Evolutionary conservation across 306 rosid genomes (phyloP).

Genomic region (cucumber (Cucumis sativus)): DNA sequence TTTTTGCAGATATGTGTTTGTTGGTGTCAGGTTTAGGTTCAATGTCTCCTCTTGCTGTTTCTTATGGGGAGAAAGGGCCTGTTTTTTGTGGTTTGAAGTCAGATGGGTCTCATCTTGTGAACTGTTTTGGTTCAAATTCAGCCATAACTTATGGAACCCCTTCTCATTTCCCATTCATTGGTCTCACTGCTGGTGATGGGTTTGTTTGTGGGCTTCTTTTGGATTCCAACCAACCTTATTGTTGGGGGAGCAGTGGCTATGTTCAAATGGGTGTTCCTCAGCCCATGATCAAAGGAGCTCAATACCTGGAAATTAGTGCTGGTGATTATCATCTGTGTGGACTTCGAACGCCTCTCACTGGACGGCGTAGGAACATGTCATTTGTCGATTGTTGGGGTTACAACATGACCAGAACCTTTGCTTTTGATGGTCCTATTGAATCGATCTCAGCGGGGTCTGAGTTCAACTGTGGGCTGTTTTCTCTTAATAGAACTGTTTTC

Average conservation of each 20-base stretch:
- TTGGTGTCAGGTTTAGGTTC: conserved; percentile 68
- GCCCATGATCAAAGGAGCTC: conserved; percentile 52
- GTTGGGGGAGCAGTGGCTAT: conserved; percentile 78
- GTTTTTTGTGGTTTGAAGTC: conserved; percentile 64
- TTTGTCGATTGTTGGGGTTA: conserved; percentile 94
- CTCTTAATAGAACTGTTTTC: conserved; percentile 68
- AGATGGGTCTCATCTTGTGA: conserved; percentile 82
- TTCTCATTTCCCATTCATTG: conserved; percentile 43
- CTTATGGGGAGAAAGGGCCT: conserved; percentile 83
- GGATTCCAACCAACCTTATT: conserved; percentile 72
- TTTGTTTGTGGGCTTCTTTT: conserved; percentile 83
- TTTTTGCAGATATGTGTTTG: conserved; percentile 33
- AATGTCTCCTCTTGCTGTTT: conserved; percentile 75
- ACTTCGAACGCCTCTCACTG: conserved; percentile 44
- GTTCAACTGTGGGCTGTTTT: conserved; percentile 74
- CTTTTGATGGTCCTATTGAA: conserved; percentile 59
- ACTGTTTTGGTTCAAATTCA: conserved; percentile 67
- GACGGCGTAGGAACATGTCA: conserved; percentile 43
- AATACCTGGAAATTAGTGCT: conserved; percentile 78
- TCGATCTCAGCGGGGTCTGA: conserved; percentile 80
- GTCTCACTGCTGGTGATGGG: conserved; percentile 78
- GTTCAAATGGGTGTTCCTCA: conserved; percentile 85
- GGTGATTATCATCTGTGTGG: conserved; percentile 93
- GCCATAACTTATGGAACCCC: conserved; percentile 75
- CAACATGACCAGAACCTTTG: conserved; percentile 72